A percentile compares a stretch with the other conserved stretches of the same genome.
phyloP scores from a whole-genome alignment of 2,329 filamentous ascomycete genomes.

The Didymella segeticola region DNA sequence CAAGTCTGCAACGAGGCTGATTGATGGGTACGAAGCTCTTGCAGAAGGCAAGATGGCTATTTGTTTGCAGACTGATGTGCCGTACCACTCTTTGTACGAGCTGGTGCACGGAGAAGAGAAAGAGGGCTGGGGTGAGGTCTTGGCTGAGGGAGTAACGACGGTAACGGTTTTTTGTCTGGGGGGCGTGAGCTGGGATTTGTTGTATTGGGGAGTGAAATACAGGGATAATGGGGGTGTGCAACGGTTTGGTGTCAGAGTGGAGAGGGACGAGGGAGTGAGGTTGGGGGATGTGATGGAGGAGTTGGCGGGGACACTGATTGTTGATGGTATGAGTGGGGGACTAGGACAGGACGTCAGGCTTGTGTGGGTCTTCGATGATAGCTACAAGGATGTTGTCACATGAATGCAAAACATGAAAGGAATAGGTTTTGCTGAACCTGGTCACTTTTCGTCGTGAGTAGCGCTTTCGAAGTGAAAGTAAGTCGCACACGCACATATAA shows the following conservation, averaged over 20 bases:
- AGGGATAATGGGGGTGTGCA: neutral
- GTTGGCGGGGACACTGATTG: slow-evolving; percentile 2
- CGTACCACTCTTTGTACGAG: neutral
- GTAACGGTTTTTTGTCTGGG: slow-evolving; percentile 5
- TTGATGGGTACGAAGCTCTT: slow-evolving; percentile 1
- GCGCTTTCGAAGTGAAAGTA: no score
- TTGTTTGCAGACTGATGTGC: neutral
- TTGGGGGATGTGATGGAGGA: slow-evolving; percentile 22
- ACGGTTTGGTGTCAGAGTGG: slow-evolving; percentile 12
- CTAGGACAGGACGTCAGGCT: slow-evolving; percentile 14
- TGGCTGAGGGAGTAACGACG: neutral
- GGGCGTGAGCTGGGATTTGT: neutral
- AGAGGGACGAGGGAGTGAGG: slow-evolving; percentile 18
- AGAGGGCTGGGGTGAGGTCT: neutral
- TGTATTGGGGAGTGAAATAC: slow-evolving; percentile 2
- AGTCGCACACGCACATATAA: no score
- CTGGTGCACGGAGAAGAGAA: neutral
- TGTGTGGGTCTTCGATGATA: slow-evolving; percentile 15
- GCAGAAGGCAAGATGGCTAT: neutral
- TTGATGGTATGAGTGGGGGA: neutral
- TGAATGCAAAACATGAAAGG: no score
- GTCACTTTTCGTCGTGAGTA: no score
- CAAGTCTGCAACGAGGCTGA: neutral
- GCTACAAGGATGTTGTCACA: neutral
- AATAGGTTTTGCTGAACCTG: no score